phyloP scores from a whole-genome alignment of 2,329 filamentous ascomycete genomes.

The Aureobasidium melanogenum region DNA sequence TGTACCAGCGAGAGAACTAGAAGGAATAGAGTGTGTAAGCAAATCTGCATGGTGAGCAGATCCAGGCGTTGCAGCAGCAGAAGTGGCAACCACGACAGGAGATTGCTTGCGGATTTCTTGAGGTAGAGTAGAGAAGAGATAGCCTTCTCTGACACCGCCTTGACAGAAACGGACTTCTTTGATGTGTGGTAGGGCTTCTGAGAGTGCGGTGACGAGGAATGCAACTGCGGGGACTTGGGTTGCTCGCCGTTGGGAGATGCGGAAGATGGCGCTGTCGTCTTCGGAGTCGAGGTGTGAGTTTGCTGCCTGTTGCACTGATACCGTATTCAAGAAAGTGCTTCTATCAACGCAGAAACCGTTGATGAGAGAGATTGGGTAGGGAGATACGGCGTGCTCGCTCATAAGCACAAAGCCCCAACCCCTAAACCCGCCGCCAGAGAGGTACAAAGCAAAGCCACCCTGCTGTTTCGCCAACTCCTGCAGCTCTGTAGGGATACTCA shows the following conservation, averaged over 20 bases:
- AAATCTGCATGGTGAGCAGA: conserved; percentile 39
- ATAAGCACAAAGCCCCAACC: conserved; percentile 88
- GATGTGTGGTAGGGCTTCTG: conserved; percentile 60
- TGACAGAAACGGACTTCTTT: conserved; percentile 73
- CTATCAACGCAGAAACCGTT: conserved; percentile 65
- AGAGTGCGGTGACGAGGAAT: conserved; percentile 67
- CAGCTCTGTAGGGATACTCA: conserved; percentile 49
- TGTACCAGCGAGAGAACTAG: neutral
- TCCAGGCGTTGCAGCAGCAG: conserved; percentile 37
- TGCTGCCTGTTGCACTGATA: conserved; percentile 34
- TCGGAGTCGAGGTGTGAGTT: neutral
- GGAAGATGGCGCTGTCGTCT: conserved; percentile 43
- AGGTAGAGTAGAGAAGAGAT: conserved; percentile 63
- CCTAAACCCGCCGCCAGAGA: conserved; percentile 83
- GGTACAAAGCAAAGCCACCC: conserved; percentile 61
- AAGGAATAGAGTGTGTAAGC: conserved; percentile 41
- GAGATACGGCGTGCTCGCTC: conserved; percentile 61
- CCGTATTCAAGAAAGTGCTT: conserved; percentile 50
- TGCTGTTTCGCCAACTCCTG: conserved; percentile 33
- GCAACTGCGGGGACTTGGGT: conserved; percentile 77
- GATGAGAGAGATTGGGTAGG: conserved; percentile 77
- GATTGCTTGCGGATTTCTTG: conserved; percentile 50
- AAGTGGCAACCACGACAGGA: conserved; percentile 57
- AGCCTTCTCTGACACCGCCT: conserved; percentile 79
- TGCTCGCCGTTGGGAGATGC: conserved; percentile 70